phyloP scores from a whole-genome alignment of 257 asterid genomes.

The Mentha longifolia region DNA sequence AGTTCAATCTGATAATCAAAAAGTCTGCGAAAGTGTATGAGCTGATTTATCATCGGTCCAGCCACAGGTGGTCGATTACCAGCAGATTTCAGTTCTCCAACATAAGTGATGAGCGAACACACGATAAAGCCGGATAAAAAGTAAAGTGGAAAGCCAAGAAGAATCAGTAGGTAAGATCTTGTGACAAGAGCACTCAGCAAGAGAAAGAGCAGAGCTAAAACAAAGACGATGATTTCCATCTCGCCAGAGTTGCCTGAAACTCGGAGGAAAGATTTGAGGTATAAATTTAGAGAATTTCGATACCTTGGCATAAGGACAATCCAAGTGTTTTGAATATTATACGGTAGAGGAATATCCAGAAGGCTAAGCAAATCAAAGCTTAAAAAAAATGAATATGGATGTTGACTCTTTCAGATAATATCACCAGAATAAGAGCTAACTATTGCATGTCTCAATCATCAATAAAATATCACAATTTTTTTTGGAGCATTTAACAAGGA shows the following conservation, averaged over 20 bases:
- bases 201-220: conserved; percentile 31
- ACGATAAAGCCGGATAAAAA: conserved; percentile 30
- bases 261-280: background rate
- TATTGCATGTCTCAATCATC: conserved; percentile 9
- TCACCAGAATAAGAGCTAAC: background rate
- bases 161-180: conserved; percentile 28
- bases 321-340: background rate
- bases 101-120: conserved; percentile 31
- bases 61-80: conserved; percentile 45
- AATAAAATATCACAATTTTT: no score
- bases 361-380: background rate
- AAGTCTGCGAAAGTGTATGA: conserved; percentile 43
- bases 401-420: conserved; percentile 18
- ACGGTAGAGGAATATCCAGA: conserved; percentile 1
- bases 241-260: conserved; percentile 15
- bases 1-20: conserved; percentile 44
- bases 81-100: conserved; percentile 32
- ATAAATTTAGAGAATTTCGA: background rate
- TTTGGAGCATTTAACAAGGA: conserved; percentile 8
- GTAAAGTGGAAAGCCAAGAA: conserved; percentile 39
- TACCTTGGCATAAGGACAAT: conserved; percentile 3
- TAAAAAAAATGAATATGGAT: background rate
- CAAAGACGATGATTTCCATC: conserved; percentile 31
- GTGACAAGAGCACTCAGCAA: conserved; percentile 28
- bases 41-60: conserved; percentile 43